Evolutionary conservation across 495 filamentous ascomycete species (phyloP).

Genomic region (Arthonia radiata): DNA sequence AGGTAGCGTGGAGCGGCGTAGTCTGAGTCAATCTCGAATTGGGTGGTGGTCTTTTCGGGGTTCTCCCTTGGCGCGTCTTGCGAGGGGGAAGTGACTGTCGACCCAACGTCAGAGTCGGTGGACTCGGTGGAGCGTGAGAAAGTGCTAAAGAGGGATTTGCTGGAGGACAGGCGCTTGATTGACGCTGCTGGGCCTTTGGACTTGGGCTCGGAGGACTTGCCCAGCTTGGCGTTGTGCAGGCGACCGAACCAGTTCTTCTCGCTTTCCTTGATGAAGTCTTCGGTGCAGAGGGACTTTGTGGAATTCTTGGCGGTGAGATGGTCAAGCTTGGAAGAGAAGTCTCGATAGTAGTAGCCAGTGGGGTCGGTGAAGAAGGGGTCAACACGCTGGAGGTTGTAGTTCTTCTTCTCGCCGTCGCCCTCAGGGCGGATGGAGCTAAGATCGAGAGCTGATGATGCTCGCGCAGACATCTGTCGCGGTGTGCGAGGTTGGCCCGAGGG

Average conservation of each 20-base stretch:
- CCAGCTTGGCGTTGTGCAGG: conserved; percentile 27
- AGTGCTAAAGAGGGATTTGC: no score
- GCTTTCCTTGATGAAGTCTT: conserved; percentile 32
- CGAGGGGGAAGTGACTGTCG: no score
- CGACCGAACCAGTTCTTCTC: conserved; percentile 40
- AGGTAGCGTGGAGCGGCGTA: no score
- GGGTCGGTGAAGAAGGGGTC: conserved; percentile 45
- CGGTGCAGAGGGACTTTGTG: conserved; percentile 31
- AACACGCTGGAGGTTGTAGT: conserved; percentile 37
- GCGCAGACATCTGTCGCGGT: conserved; percentile 3
- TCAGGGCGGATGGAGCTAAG: conserved; percentile 30
- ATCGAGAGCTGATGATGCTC: conserved; percentile 7
- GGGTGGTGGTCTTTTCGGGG: no score
- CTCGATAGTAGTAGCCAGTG: conserved; percentile 27
- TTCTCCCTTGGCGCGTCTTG: no score
- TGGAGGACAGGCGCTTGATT: no score
- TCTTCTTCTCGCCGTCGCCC: conserved; percentile 33
- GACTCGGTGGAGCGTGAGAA: no score
- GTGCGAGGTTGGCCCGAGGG: conserved; percentile 3
- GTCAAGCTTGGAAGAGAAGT: conserved; percentile 30
- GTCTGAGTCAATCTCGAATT: no score
- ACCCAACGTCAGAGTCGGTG: no score
- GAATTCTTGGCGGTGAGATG: conserved; percentile 27
- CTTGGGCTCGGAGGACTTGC: no score
- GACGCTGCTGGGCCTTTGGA: no score